Evolutionary conservation across 2,329 filamentous ascomycete species (phyloP).

Genomic region (Xylariaceae sp.): DNA sequence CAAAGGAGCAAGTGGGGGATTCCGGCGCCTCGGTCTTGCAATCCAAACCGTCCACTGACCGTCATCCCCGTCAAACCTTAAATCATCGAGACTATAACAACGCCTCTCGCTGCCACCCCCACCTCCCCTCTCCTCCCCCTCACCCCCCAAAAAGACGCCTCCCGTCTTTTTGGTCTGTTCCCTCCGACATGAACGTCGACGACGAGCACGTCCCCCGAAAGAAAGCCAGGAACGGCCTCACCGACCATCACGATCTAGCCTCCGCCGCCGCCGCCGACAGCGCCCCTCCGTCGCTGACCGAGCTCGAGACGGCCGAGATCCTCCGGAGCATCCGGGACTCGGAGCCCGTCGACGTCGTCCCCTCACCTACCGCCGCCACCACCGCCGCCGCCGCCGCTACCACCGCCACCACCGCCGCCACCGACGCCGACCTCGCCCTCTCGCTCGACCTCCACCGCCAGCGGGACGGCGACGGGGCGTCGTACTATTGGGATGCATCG

Average conservation of each 20-base stretch:
- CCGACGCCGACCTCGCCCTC: slow-evolving; percentile 20
- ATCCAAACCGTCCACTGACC: no score
- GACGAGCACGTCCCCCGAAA: slow-evolving; percentile 4
- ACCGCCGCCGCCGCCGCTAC: slow-evolving; percentile 14
- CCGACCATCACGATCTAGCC: neutral
- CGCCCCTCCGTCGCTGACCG: slow-evolving; percentile 13
- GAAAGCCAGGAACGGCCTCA: slow-evolving; percentile 2
- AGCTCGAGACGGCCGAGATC: slow-evolving; percentile 18
- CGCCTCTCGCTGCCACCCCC: no score
- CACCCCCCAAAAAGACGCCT: no score
- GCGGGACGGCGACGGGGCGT: slow-evolving; percentile 21
- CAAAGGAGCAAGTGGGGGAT: no score
- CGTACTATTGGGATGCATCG: slow-evolving; percentile 49
- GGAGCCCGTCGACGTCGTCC: no score
- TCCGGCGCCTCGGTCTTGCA: no score
- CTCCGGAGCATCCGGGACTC: slow-evolving; percentile 16
- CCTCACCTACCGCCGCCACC: slow-evolving; percentile 5
- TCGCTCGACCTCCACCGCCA: slow-evolving; percentile 14
- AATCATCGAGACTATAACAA: no score
- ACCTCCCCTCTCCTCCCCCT: neutral
- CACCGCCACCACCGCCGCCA: slow-evolving; percentile 7
- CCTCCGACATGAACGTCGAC: slow-evolving; percentile 4
- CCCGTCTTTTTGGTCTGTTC: neutral
- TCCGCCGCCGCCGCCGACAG: slow-evolving; percentile 1
- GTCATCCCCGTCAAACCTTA: no score